These are phyloP conservation scores for Nannochloropsis gaditana DNA, from an alignment of 108 stramenopile genomes.

Conservation along the genomic window DNA sequence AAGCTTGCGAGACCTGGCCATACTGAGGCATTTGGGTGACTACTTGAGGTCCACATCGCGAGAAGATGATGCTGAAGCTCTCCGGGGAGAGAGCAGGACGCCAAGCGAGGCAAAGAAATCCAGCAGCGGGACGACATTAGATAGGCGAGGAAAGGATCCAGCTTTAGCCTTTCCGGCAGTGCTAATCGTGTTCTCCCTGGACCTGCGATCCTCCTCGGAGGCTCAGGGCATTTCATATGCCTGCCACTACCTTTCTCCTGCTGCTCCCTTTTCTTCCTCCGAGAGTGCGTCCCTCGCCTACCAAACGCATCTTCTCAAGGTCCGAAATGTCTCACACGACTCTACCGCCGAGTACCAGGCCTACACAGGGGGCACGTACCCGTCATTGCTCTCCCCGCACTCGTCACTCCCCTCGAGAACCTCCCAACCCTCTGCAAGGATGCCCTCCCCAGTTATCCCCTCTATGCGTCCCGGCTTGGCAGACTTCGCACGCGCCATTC, in stretches of 20 bases:
- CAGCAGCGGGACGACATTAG: no score
- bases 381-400: not conserved
- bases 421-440: not conserved
- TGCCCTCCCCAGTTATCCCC: not conserved
- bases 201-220: not conserved
- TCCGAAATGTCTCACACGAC: not conserved
- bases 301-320: not conserved
- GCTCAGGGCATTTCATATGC: not conserved
- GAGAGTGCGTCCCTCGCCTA: not conserved
- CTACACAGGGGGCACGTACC: not conserved
- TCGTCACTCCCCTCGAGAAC: not conserved
- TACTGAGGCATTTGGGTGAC: not conserved
- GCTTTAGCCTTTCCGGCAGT: not conserved
- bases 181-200: not conserved
- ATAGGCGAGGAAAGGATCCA: no score
- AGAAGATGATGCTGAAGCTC: no score
- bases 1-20: constrained; percentile 6
- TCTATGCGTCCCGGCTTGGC: not conserved
- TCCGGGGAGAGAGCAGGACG: no score
- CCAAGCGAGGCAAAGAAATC: no score
- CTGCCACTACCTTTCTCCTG: constrained; percentile 9
- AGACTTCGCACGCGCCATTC: not conserved
- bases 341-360: constrained; percentile 4
- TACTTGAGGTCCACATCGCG: not conserved
- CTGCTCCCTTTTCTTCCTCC: not conserved